phyloP scores from a whole-genome alignment of 768 basidiomycete genomes.

The Guyanaporus albipodus region DNA sequence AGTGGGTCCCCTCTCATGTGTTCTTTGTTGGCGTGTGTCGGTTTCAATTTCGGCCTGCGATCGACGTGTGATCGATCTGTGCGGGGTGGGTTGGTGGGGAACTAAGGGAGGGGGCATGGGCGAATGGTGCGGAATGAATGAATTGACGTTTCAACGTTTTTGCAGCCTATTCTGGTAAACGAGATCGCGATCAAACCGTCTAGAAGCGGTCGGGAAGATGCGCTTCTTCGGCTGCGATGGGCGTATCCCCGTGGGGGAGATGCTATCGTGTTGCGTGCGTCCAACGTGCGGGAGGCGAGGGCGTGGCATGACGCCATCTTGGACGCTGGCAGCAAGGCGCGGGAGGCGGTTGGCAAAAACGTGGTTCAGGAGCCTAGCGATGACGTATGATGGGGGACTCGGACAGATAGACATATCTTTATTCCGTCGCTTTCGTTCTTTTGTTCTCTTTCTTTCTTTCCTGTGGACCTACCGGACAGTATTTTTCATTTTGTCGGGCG shows the following conservation, averaged over 20 bases:
- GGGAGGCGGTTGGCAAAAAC: constrained; percentile 8
- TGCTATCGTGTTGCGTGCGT: constrained; percentile 54
- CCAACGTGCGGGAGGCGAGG: constrained; percentile 56
- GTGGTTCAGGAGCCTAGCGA: not conserved
- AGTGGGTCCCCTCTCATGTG: no score
- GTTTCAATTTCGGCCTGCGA: no score
- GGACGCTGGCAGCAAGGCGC: constrained; percentile 10
- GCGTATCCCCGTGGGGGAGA: constrained; percentile 76
- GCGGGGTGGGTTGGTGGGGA: not conserved
- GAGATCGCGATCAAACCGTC: constrained; percentile 58
- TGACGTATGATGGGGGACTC: not conserved
- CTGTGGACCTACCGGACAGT: no score
- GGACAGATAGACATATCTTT: constrained; percentile 10
- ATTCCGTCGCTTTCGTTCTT: not conserved
- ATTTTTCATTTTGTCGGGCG: not conserved
- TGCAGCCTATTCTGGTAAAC: constrained; percentile 69
- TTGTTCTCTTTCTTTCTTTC: not conserved
- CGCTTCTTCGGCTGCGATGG: constrained; percentile 60
- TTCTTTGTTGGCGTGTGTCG: no score
- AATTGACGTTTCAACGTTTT: not conserved
- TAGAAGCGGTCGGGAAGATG: constrained; percentile 56
- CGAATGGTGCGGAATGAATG: no score
- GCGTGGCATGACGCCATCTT: constrained; percentile 45
- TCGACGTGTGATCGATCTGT: not conserved
- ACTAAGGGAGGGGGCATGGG: no score